These are phyloP conservation scores for Exobasidium rhododendri DNA, from an alignment of 1,284 basidiomycete genomes.

Conservation along the genomic window DNA sequence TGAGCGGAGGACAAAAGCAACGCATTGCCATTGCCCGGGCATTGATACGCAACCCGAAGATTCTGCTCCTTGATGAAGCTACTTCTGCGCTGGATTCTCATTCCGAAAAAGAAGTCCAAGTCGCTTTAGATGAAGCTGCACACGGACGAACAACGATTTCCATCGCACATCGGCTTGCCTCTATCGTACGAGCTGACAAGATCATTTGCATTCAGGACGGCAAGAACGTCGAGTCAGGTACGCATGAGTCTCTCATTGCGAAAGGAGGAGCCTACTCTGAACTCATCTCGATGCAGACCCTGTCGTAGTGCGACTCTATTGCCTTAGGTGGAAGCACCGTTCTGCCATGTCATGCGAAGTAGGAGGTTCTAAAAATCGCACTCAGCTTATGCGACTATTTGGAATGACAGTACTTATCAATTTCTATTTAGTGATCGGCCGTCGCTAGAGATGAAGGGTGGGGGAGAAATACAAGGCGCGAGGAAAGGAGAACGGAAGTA, in stretches of 20 bases:
- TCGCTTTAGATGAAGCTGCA: constrained; percentile 83
- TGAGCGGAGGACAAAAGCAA: constrained; percentile 51
- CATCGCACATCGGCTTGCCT: constrained; percentile 82
- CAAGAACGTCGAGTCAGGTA: constrained; percentile 29
- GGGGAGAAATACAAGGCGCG: not conserved
- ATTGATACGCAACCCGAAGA: constrained; percentile 85
- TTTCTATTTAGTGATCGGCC: constrained; percentile 18
- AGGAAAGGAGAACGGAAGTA: not conserved
- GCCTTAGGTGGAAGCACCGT: not conserved
- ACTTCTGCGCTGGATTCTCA: constrained; percentile 90
- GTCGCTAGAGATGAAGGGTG: no score
- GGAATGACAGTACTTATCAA: constrained; percentile 18
- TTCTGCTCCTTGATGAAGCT: constrained; percentile 69
- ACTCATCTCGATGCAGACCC: constrained; percentile 40
- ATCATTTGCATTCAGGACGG: constrained; percentile 45
- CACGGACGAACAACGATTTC: constrained; percentile 66
- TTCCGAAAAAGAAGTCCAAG: constrained; percentile 82
- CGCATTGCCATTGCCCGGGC: constrained; percentile 93
- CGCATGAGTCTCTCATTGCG: constrained; percentile 31
- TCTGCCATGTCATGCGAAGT: not conserved
- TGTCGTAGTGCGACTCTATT: no score
- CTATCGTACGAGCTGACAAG: constrained; percentile 61
- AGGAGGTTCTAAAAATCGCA: constrained; percentile 18
- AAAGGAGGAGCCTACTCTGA: constrained; percentile 42
- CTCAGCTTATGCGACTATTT: constrained; percentile 28